Percentiles rank a stretch among this genome's conserved stretches.
Conservation (phyloP, 805 yeast species). For the Wickerhamomyces silvicola region DNA sequence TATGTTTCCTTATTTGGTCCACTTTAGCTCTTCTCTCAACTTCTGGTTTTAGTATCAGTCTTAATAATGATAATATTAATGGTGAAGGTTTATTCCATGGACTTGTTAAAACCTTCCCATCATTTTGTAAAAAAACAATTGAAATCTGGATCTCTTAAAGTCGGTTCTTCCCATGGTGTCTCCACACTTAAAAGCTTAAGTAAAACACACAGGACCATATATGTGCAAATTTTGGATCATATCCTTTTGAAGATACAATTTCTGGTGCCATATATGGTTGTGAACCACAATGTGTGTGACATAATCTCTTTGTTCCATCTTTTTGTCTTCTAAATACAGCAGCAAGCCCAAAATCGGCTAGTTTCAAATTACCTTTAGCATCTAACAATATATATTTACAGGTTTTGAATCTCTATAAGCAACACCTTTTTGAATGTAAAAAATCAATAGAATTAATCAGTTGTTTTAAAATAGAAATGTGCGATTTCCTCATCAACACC, state of each 20-base stretch:
- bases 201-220: conserved; percentile 64
- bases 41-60: conserved; percentile 45
- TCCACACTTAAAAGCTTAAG: conserved; percentile 60
- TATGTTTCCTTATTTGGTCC: conserved; percentile 38
- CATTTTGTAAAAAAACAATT: conserved; percentile 31
- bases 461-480: conserved; percentile 63
- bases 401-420: conserved; percentile 68
- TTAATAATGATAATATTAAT: conserved; percentile 41
- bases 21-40: conserved; percentile 38
- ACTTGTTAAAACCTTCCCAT: conserved; percentile 38
- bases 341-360: conserved; percentile 78
- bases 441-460: conserved; percentile 53
- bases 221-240: conserved; percentile 54
- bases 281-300: conserved; percentile 57
- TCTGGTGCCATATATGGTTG: conserved; percentile 83
- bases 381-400: conserved; percentile 62
- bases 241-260: conserved; percentile 37
- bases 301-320: conserved; percentile 39
- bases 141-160: conserved; percentile 43
- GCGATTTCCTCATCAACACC: conserved; percentile 64
- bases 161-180: conserved; percentile 70
- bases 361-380: conserved; percentile 54
- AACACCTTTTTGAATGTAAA: conserved; percentile 55
- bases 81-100: conserved; percentile 54
- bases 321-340: conserved; percentile 44